These are phyloP conservation scores for Fusarium sp. DNA, from an alignment of 2,329 filamentous ascomycete genomes.

Conservation along the genomic window DNA sequence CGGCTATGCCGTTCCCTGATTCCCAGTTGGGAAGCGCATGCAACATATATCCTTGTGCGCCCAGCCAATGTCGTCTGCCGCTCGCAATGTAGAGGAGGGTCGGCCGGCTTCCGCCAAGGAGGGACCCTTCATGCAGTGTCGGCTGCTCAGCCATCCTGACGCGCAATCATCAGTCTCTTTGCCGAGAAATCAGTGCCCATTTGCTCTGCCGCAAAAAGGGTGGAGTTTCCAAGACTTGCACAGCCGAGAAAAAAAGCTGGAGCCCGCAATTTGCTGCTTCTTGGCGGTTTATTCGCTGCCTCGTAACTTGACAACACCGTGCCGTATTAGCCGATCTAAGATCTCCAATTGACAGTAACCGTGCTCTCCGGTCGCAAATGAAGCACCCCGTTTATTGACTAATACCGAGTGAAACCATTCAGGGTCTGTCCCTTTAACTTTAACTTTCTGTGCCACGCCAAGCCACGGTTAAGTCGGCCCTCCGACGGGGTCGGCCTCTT, in stretches of 20 bases:
- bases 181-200: not conserved
- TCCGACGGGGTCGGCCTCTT: slow-evolving; percentile 20
- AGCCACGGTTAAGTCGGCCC: slow-evolving; percentile 42
- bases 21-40: too few species aligned
- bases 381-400: not conserved
- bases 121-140: slow-evolving; percentile 25
- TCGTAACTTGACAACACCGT: slow-evolving; percentile 3
- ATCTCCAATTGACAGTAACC: not conserved
- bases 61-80: not conserved
- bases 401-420: not conserved
- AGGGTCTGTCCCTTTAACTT: not conserved
- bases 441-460: slow-evolving; percentile 18
- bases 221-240: slow-evolving; percentile 11
- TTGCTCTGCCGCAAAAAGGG: not conserved
- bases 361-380: not conserved
- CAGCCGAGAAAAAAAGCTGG: slow-evolving; percentile 7
- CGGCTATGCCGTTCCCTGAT: too few species aligned
- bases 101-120: slow-evolving; percentile 1
- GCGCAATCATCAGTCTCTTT: slow-evolving; percentile 28
- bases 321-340: slow-evolving; percentile 18
- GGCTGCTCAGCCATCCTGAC: slow-evolving; percentile 37
- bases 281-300: slow-evolving; percentile 3
- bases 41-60: too few species aligned
- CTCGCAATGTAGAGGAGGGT: slow-evolving; percentile 4
- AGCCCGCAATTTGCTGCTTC: slow-evolving; percentile 9